These are phyloP conservation scores for Coemansia sp. DNA, from an alignment of 192 early-diverging fungal genomes.

Conservation along the genomic window DNA sequence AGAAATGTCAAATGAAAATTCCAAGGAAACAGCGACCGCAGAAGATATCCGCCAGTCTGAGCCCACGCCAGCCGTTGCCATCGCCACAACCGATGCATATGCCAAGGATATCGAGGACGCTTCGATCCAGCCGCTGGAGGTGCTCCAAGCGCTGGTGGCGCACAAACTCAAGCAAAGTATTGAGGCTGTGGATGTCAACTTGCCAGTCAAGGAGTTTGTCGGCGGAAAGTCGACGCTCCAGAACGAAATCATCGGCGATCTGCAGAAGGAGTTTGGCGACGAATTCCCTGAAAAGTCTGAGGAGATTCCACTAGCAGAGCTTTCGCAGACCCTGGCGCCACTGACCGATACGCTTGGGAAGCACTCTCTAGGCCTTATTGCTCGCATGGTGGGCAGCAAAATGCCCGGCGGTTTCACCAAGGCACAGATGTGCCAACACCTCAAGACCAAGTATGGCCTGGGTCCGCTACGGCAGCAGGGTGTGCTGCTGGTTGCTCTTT, in stretches of 20 bases:
- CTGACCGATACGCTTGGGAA: slow-evolving; percentile 75
- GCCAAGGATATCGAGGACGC: slow-evolving; percentile 38
- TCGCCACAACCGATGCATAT: slow-evolving; percentile 22
- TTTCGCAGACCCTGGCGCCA: slow-evolving; percentile 64
- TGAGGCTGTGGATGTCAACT: slow-evolving; percentile 64
- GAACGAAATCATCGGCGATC: slow-evolving; percentile 94
- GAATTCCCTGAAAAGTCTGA: slow-evolving; percentile 88
- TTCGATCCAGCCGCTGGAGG: slow-evolving; percentile 68
- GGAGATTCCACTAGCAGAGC: slow-evolving; percentile 82
- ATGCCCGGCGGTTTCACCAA: slow-evolving; percentile 92
- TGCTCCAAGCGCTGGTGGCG: slow-evolving; percentile 76
- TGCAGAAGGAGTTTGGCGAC: slow-evolving; percentile 87
- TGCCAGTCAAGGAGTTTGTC: slow-evolving; percentile 80
- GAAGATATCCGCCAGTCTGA: not conserved
- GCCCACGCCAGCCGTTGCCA: not conserved
- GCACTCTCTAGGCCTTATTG: slow-evolving; percentile 68
- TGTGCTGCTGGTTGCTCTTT: slow-evolving; percentile 72
- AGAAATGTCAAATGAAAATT: slow-evolving; percentile 23
- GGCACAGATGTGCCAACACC: slow-evolving; percentile 71
- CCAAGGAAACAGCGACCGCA: slow-evolving; percentile 36
- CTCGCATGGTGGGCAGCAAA: slow-evolving; percentile 82
- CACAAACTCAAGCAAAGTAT: slow-evolving; percentile 89
- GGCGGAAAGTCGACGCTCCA: slow-evolving; percentile 95
- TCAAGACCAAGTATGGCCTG: slow-evolving; percentile 70
- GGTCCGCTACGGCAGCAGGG: slow-evolving; percentile 73